Evolutionary conservation across 306 rosid species (phyloP), one percentile per base, ranked within the genome.

Genomic region (Trichosanthes truncata): DNA sequence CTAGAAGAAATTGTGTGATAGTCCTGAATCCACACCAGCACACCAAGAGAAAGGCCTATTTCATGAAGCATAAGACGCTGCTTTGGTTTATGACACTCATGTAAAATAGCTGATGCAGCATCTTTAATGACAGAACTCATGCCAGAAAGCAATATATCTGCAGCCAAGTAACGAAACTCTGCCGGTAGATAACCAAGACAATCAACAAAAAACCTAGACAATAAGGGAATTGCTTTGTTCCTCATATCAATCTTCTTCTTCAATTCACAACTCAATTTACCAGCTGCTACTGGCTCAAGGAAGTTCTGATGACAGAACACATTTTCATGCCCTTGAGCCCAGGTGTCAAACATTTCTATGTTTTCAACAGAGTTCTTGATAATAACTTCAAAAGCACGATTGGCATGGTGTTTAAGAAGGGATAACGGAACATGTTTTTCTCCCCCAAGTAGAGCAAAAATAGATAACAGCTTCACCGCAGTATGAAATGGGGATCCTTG

Each of bases 21-120:
- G 84, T 94, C 97, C 82, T 85, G 79, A 61, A 89, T 89, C 98
- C 98, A 94, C 84, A 91, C 97, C 8, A 84, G 76, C 74, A 94
- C 81, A 77, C 98, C 97, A 57, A 85, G 88, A 77, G 91, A 87
- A 49, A 92, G 80, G 63, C 98, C 98, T 66, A 92, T 85, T 82
- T 89, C 97, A 82, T 94, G 98, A 85, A 94, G 95, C 95, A 89
- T 89, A 71, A 94, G 82, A 63, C 84, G 97, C 82, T 92, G 89
- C 81, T 89, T 92, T 72, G 78, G 76, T 78, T 82, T 85, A 83
- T 66, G 88, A 86, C 95, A 89, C 82, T 87, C 97, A 67, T 80
- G 76, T 87, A 94, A 87, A 86, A 94, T 87, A 66, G 90, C 89
- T 66, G 92, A 84, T 82, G 97, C 84, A 79, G 97, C 90, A 83